phyloP scores from a whole-genome alignment of 1,284 basidiomycete genomes.

The Earliella scabrosa region DNA sequence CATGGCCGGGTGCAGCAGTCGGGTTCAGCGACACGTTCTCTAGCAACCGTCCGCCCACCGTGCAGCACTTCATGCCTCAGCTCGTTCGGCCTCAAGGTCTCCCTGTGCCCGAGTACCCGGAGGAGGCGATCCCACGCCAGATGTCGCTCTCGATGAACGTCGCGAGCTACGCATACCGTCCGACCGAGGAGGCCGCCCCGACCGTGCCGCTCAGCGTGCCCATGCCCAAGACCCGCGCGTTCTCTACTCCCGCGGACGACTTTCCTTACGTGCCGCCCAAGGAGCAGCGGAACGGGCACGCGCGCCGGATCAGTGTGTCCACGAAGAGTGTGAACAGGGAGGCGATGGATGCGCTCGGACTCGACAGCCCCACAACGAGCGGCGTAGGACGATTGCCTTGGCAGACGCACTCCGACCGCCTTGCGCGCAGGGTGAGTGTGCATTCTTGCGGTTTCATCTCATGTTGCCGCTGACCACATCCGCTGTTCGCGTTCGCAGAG shows the following conservation, averaged over 20 bases:
- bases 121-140: neutral
- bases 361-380: slow-evolving; percentile 14
- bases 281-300: slow-evolving; percentile 30
- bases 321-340: slow-evolving; percentile 30
- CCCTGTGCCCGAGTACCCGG: neutral
- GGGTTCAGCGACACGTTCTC: neutral
- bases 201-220: neutral
- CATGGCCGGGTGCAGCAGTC: slow-evolving; percentile 3
- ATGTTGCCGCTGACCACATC: neutral
- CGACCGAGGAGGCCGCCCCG: neutral
- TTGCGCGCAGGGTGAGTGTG: slow-evolving; percentile 24
- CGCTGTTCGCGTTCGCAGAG: slow-evolving; percentile 15
- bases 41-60: neutral
- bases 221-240: slow-evolving; percentile 5
- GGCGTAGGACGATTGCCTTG: slow-evolving; percentile 18
- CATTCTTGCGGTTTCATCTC: neutral
- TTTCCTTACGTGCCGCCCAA: slow-evolving; percentile 32
- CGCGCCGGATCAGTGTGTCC: slow-evolving; percentile 34
- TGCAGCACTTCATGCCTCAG: neutral
- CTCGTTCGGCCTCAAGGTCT: neutral
- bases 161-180: neutral
- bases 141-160: neutral
- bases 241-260: slow-evolving; percentile 21
- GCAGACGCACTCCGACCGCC: slow-evolving; percentile 28
- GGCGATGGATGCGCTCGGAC: slow-evolving; percentile 31